Conservation (phyloP, 2,329 filamentous ascomycete genomes). For the Tricladium varicosporioides region DNA sequence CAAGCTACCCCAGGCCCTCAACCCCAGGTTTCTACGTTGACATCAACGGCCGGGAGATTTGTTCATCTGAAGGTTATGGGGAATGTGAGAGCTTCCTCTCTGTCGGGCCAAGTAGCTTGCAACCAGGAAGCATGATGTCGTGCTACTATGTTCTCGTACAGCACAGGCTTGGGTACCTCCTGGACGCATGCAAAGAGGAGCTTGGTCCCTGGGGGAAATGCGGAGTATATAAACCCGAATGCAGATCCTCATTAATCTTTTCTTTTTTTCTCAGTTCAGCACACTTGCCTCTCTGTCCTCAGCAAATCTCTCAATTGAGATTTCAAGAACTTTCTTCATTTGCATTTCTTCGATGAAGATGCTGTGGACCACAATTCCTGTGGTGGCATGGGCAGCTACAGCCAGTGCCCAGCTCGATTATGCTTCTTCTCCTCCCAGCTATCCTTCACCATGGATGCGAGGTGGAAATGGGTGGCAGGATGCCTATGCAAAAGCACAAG, state of each 20-base stretch:
- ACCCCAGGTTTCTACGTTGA: not conserved
- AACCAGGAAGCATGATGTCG: not conserved
- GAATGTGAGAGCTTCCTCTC: not conserved
- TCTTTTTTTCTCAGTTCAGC: not conserved
- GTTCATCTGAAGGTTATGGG: not conserved
- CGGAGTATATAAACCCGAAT: conserved; percentile 2
- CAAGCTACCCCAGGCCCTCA: not conserved
- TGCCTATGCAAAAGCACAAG: conserved; percentile 68
- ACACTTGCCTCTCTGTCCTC: not conserved
- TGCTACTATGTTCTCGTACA: not conserved
- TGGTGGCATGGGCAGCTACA: conserved; percentile 19
- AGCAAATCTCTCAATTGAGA: not conserved
- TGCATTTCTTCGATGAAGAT: conserved; percentile 8
- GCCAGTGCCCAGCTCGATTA: conserved; percentile 25
- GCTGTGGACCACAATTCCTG: conserved; percentile 20
- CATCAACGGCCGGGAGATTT: not conserved
- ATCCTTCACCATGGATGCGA: conserved; percentile 36
- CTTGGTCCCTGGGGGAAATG: not conserved
- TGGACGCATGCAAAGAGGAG: not conserved
- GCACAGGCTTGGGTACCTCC: not conserved
- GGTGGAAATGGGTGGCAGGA: conserved; percentile 53
- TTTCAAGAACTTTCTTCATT: not conserved
- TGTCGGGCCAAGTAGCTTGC: not conserved
- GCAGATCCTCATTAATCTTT: not conserved
- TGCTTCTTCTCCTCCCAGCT: conserved; percentile 30